A percentile compares a stretch with the other conserved stretches of the same genome.
Conservation (phyloP, 2,329 filamentous ascomycete genomes). For the Colletotrichum echinochloae region DNA sequence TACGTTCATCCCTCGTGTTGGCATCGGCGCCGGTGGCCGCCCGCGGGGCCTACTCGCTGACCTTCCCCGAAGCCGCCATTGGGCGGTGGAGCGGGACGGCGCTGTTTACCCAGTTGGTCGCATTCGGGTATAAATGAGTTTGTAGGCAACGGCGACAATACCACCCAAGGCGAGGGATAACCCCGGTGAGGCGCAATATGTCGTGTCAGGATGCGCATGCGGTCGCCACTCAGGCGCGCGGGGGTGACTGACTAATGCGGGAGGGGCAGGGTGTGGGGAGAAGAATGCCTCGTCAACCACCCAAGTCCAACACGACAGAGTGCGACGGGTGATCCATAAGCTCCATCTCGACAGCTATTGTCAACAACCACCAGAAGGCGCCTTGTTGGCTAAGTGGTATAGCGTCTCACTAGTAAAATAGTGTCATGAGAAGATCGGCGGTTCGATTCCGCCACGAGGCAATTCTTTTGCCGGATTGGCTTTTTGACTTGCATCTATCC, state of each 20-base stretch:
- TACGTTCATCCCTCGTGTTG: background rate
- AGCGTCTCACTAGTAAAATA: slow-evolving; percentile 38
- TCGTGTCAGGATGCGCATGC: background rate
- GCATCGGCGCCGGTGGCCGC: too few relatives aligned
- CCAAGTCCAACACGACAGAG: too few relatives aligned
- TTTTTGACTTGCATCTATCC: background rate
- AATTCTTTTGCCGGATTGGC: background rate
- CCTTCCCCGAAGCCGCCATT: slow-evolving; percentile 5
- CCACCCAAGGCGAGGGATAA: background rate
- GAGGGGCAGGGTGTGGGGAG: background rate
- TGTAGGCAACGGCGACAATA: background rate
- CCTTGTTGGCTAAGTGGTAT: slow-evolving; percentile 40
- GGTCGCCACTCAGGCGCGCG: background rate
- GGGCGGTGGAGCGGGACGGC: background rate
- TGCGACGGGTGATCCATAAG: too few relatives aligned
- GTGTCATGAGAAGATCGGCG: slow-evolving; percentile 37
- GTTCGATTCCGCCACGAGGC: slow-evolving; percentile 40
- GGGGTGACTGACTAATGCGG: background rate
- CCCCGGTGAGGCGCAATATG: background rate
- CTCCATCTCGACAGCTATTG: accelerated
- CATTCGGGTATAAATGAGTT: slow-evolving; percentile 1
- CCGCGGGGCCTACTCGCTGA: background rate
- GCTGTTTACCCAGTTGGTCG: background rate
- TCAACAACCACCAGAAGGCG: background rate
- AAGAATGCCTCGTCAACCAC: background rate